Evolutionary conservation across 225 moss, liverwort and hornwort genomes (phyloP).

Genomic region (Lunularia cruciata): DNA sequence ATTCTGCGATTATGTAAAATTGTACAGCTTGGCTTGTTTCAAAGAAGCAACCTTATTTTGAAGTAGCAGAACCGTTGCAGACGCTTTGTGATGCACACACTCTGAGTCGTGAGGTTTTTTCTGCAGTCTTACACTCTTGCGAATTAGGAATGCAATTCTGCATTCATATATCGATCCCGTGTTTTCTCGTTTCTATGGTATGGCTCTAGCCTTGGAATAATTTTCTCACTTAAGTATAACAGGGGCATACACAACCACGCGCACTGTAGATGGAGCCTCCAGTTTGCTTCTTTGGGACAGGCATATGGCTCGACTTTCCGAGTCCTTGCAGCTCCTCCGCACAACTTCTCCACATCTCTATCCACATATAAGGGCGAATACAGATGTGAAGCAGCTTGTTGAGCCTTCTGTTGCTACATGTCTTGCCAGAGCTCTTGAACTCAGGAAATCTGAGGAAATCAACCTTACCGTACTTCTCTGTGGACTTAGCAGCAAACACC

Average conservation of each 20-base stretch:
- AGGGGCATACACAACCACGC: conserved; percentile 86
- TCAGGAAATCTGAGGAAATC: conserved; percentile 60
- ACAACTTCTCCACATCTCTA: conserved; percentile 56
- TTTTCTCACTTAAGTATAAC: too few relatives aligned
- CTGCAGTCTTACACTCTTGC: too few relatives aligned
- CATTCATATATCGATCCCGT: neutral
- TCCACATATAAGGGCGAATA: conserved; percentile 27
- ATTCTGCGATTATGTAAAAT: too few relatives aligned
- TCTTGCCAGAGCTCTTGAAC: conserved; percentile 51
- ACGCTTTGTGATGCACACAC: too few relatives aligned
- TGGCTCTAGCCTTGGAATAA: neutral
- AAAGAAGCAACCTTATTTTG: too few relatives aligned
- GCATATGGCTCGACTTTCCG: conserved; percentile 65
- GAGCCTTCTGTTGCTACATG: conserved; percentile 47
- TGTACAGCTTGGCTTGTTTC: too few relatives aligned
- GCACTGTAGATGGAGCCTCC: conserved; percentile 52
- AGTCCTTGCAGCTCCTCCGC: conserved; percentile 61
- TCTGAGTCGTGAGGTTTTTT: too few relatives aligned
- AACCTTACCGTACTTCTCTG: conserved; percentile 58
- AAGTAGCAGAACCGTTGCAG: too few relatives aligned
- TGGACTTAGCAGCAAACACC: conserved; percentile 9
- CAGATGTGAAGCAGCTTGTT: conserved; percentile 23
- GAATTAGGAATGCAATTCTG: too few relatives aligned
- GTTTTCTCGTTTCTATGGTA: neutral
- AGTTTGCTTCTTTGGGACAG: conserved; percentile 63